Conservation (phyloP, 1,139 yeast species). For the Geotrichum restrictum region DNA sequence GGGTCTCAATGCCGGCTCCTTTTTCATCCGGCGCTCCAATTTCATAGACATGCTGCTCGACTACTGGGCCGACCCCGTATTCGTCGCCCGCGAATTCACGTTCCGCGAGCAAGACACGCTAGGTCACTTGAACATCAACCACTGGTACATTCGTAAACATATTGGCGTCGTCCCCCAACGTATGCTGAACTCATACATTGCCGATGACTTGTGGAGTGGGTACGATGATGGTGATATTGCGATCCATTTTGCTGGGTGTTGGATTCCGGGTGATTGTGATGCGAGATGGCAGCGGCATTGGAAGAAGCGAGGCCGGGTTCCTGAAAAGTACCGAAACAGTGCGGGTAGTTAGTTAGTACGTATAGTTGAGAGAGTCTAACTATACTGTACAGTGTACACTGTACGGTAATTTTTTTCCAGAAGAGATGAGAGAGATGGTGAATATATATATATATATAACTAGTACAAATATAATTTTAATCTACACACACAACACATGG, state of each 20-base stretch:
- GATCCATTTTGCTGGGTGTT: slow-evolving; percentile 24
- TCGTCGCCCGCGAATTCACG: slow-evolving; percentile 20
- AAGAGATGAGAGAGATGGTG: no score
- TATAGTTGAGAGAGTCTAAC: no score
- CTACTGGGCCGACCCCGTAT: slow-evolving; percentile 28
- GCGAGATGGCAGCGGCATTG: slow-evolving; percentile 17
- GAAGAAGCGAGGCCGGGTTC: slow-evolving; percentile 15
- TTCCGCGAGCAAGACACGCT: slow-evolving; percentile 28
- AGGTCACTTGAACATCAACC: slow-evolving; percentile 16
- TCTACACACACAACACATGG: no score
- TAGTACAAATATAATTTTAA: no score
- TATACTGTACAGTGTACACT: no score
- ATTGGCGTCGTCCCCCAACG: slow-evolving; percentile 30
- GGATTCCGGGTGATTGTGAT: slow-evolving; percentile 21
- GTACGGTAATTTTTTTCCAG: no score
- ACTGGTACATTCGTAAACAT: slow-evolving; percentile 25
- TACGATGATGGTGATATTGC: slow-evolving; percentile 19
- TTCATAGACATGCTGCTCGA: slow-evolving; percentile 27
- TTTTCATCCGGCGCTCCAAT: slow-evolving; percentile 27
- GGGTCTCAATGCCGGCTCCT: slow-evolving; percentile 31
- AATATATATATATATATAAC: no score
- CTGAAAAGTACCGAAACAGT: slow-evolving; percentile 12
- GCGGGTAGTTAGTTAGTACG: no score
- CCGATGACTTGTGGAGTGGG: slow-evolving; percentile 17
- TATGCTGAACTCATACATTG: slow-evolving; percentile 27